These are phyloP conservation scores for Xanthoparmelia taractica DNA, from an alignment of 495 filamentous ascomycete genomes.

Conservation along the genomic window DNA sequence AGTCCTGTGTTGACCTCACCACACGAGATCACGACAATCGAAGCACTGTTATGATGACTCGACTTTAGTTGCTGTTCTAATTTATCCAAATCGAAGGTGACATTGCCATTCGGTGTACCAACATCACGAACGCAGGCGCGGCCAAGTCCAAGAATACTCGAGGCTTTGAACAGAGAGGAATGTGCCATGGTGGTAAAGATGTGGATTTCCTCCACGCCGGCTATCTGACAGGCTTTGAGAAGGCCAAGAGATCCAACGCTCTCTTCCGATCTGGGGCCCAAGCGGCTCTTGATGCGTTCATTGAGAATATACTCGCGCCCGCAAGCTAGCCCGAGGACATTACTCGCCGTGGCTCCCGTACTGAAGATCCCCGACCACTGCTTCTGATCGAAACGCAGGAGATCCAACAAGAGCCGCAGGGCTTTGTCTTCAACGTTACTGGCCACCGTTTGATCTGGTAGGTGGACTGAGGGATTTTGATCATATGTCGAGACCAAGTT, in stretches of 20 bases:
- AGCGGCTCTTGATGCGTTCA: conserved; percentile 26
- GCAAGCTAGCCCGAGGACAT: conserved; percentile 73
- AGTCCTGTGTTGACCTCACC: conserved; percentile 88
- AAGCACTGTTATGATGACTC: conserved; percentile 44
- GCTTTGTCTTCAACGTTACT: conserved; percentile 69
- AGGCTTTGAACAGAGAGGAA: conserved; percentile 75
- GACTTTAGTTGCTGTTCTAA: conserved; percentile 47
- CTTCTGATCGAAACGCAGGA: conserved; percentile 54
- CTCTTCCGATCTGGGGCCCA: conserved; percentile 15
- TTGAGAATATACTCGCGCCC: conserved; percentile 61
- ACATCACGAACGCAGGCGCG: conserved; percentile 58
- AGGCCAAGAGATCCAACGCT: conserved; percentile 65
- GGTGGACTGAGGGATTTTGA: conserved; percentile 80
- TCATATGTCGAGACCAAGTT: conserved; percentile 69
- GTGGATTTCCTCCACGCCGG: conserved; percentile 59
- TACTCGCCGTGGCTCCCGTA: conserved; percentile 81
- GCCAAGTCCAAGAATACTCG: conserved; percentile 72
- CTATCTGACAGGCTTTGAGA: conserved; percentile 53
- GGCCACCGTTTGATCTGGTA: conserved; percentile 62
- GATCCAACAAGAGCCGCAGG: conserved; percentile 57
- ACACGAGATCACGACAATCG: conserved; percentile 69
- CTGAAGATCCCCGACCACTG: conserved; percentile 62
- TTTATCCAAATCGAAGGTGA: conserved; percentile 57
- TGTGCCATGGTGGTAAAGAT: conserved; percentile 76
- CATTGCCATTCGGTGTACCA: conserved; percentile 42